phyloP scores from a whole-genome alignment of 2,329 filamentous ascomycete genomes.

The Talaromyces sp. region DNA sequence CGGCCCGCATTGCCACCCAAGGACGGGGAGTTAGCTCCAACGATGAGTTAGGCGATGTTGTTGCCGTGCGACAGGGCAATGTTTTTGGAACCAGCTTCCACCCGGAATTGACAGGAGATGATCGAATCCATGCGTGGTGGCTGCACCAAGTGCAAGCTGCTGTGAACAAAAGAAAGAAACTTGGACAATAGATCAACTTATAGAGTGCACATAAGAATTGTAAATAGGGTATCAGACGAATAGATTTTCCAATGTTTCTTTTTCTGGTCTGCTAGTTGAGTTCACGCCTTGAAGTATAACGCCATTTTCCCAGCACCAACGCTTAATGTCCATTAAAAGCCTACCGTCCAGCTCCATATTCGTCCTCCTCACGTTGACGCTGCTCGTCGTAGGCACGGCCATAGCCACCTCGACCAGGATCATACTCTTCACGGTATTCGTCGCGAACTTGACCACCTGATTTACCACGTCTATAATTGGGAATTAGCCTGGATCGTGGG shows the following conservation, averaged over 20 bases:
- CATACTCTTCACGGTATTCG: conserved; percentile 96
- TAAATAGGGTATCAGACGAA: conserved; percentile 32
- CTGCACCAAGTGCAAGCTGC: conserved; percentile 66
- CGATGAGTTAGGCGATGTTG: conserved; percentile 67
- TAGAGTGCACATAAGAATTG: conserved; percentile 20
- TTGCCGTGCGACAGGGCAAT: conserved; percentile 88
- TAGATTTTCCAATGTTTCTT: conserved; percentile 26
- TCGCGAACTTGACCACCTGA: conserved; percentile 96
- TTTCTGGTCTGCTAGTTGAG: conserved; percentile 30
- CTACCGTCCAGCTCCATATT: conserved; percentile 61
- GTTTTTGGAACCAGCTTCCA: conserved; percentile 95
- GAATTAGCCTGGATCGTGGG: conserved; percentile 18
- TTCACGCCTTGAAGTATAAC: conserved; percentile 37
- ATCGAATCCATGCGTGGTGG: conserved; percentile 94
- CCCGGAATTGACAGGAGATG: conserved; percentile 86
- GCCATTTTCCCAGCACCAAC: conserved; percentile 34
- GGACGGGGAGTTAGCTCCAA: conserved; percentile 42
- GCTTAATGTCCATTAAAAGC: conserved; percentile 13
- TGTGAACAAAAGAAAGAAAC: conserved; percentile 32
- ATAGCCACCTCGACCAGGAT: conserved; percentile 88
- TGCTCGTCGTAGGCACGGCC: conserved; percentile 74
- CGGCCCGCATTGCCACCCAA: conserved; percentile 52
- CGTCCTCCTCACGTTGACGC: conserved; percentile 59
- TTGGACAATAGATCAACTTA: conserved; percentile 15
- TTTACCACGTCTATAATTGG: conserved; percentile 68